phyloP scores from a whole-genome alignment of 768 basidiomycete genomes.

The Tulasnella sp. region DNA sequence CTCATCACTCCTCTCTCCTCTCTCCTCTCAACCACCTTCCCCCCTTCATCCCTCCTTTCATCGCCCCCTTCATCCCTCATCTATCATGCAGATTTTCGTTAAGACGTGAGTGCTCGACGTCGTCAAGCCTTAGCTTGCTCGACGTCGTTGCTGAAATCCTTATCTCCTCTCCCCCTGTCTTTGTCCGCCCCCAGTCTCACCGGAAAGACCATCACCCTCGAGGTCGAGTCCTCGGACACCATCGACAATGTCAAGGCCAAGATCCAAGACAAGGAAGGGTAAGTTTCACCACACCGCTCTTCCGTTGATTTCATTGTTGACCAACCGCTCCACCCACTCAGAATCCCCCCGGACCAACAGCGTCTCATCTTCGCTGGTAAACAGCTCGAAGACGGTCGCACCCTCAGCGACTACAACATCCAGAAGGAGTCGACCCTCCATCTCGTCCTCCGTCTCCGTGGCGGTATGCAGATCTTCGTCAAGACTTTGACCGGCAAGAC shows the following conservation, averaged over 20 bases:
- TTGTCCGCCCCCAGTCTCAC: conserved; percentile 25
- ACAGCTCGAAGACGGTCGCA: conserved; percentile 89
- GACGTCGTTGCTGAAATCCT: neutral
- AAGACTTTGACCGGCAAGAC: conserved; percentile 20
- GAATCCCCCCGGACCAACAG: conserved; percentile 35
- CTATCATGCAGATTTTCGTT: conserved; percentile 34
- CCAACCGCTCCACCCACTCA: conserved; percentile 35
- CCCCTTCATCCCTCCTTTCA: neutral
- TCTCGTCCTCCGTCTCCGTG: conserved; percentile 33
- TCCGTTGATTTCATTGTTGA: neutral
- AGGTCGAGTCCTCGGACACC: conserved; percentile 29
- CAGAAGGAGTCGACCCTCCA: conserved; percentile 33
- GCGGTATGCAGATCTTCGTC: conserved; percentile 52
- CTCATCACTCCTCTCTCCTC: neutral
- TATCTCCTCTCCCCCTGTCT: neutral
- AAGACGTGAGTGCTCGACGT: conserved; percentile 25
- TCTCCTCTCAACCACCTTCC: neutral
- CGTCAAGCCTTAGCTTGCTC: neutral
- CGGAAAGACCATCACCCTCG: conserved; percentile 35
- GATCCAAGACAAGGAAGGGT: conserved; percentile 32
- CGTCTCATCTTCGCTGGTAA: conserved; percentile 73
- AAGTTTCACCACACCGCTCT: conserved; percentile 21
- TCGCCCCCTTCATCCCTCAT: neutral
- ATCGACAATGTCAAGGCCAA: conserved; percentile 28
- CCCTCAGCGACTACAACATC: conserved; percentile 45